A percentile compares a stretch with the other conserved stretches of the same genome.
Evolutionary conservation across 2,329 filamentous ascomycete species (phyloP).

Genomic region (Zymoseptoria brevis): DNA sequence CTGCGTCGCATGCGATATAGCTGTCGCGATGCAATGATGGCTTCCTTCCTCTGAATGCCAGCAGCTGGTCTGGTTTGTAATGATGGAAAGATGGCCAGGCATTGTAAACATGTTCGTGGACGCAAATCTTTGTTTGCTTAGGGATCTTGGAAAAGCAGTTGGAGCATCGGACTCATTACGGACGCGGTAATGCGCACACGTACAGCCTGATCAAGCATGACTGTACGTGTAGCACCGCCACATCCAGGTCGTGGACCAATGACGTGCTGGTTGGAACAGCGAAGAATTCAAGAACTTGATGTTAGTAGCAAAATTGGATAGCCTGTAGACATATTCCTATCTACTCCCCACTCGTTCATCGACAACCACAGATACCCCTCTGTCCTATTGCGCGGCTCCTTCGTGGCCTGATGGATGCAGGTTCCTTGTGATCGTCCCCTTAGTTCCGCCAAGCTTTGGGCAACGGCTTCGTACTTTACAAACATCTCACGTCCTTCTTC

Average conservation of each 20-base stretch:
- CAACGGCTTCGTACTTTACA: conserved; percentile 4
- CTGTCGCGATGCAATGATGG: too few species aligned
- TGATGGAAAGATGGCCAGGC: too few species aligned
- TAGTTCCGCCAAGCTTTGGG: conserved; percentile 1
- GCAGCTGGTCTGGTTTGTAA: too few species aligned
- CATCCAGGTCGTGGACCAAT: neutral
- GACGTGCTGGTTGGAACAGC: neutral
- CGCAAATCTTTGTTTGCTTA: too few species aligned
- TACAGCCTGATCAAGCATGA: neutral
- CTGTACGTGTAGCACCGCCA: neutral
- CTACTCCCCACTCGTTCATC: neutral
- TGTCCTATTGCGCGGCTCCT: neutral
- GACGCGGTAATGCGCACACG: too few species aligned
- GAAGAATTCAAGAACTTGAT: neutral
- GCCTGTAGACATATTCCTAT: neutral
- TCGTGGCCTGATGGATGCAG: neutral
- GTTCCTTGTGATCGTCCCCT: conserved; percentile 1
- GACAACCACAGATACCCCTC: neutral
- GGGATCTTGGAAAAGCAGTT: too few species aligned
- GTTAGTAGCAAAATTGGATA: neutral
- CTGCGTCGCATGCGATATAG: too few species aligned
- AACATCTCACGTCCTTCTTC: conserved; percentile 60
- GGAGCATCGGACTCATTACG: too few species aligned
- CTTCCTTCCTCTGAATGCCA: too few species aligned
- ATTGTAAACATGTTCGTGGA: too few species aligned